A percentile compares a stretch with the other conserved stretches of the same genome.
Conservation (phyloP, 305 asterid genomes). For the Rubia tinctorum region DNA sequence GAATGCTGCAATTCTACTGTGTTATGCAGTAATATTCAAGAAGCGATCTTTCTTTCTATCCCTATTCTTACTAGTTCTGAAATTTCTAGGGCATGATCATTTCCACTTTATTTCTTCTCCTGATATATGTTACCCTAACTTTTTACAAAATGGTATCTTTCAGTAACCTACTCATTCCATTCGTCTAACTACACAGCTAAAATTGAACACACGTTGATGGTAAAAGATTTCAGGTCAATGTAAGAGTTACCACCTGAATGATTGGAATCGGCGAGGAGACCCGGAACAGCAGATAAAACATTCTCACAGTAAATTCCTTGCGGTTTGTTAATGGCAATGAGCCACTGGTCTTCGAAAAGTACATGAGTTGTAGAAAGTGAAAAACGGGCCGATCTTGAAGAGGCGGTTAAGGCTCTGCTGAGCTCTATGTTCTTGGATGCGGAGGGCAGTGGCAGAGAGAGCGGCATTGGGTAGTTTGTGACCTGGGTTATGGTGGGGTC, state of each 20-base stretch:
- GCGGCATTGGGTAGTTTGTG: slow-evolving; percentile 60
- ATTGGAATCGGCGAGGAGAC: slow-evolving; percentile 33
- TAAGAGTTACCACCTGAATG: slow-evolving; percentile 41
- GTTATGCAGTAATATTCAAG: not conserved
- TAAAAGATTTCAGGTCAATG: slow-evolving; percentile 1
- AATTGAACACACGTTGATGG: not conserved
- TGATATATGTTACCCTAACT: no score
- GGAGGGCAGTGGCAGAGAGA: slow-evolving; percentile 67
- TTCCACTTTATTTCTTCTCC: no score
- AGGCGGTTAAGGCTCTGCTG: slow-evolving; percentile 71
- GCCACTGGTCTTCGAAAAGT: slow-evolving; percentile 81
- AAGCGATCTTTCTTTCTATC: not conserved
- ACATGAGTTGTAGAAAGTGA: slow-evolving; percentile 55
- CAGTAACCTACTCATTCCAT: not conserved
- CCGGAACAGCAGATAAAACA: slow-evolving; percentile 48
- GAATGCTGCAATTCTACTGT: not conserved
- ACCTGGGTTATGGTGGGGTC: slow-evolving; percentile 21
- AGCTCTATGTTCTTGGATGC: slow-evolving; percentile 71
- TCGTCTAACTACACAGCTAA: not conserved
- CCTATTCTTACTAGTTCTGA: not conserved
- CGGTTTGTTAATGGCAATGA: slow-evolving; percentile 84
- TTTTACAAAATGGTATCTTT: not conserved
- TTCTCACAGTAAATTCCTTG: slow-evolving; percentile 78
- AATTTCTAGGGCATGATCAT: not conserved
- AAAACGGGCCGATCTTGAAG: slow-evolving; percentile 68